phyloP scores from a whole-genome alignment of 192 early-diverging fungal species.

The Entomortierella lignicola region DNA sequence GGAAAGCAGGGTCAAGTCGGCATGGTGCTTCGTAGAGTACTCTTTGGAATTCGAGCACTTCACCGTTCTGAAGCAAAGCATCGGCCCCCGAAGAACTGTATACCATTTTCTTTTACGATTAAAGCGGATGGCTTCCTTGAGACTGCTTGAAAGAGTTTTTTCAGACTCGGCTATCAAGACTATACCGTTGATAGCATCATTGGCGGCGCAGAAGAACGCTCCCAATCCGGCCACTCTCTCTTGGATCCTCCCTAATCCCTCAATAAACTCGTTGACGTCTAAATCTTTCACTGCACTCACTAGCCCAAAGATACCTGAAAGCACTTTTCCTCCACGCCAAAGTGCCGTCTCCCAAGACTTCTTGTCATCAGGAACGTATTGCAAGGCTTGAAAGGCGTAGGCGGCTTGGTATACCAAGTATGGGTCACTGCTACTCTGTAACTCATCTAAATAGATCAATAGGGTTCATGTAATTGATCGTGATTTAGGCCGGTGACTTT shows the following conservation, averaged over 20 bases:
- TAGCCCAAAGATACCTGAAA: not conserved
- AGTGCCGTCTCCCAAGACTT: not conserved
- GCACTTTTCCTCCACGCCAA: not conserved
- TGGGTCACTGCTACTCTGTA: not conserved
- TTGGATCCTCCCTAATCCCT: constrained; percentile 8
- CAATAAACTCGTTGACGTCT: constrained; percentile 3
- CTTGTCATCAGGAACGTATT: constrained; percentile 4
- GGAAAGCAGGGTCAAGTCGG: constrained; percentile 1
- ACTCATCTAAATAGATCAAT: not conserved
- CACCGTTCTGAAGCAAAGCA: not conserved
- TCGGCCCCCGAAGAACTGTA: constrained; percentile 5
- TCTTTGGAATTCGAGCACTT: not conserved
- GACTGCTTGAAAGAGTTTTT: not conserved
- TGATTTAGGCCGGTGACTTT: not conserved
- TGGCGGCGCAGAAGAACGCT: not conserved
- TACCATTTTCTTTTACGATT: constrained; percentile 2
- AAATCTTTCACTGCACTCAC: constrained; percentile 17
- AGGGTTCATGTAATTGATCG: not conserved
- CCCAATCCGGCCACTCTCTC: not conserved
- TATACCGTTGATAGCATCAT: not conserved
- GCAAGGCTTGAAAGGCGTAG: constrained; percentile 14
- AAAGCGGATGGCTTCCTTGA: constrained; percentile 10
- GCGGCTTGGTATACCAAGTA: not conserved
- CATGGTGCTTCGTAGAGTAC: constrained; percentile 1
- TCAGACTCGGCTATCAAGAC: not conserved